Base-by-base conservation (phyloP, 2,329 filamentous ascomycete species). In the Xylaria sp. region DNA sequence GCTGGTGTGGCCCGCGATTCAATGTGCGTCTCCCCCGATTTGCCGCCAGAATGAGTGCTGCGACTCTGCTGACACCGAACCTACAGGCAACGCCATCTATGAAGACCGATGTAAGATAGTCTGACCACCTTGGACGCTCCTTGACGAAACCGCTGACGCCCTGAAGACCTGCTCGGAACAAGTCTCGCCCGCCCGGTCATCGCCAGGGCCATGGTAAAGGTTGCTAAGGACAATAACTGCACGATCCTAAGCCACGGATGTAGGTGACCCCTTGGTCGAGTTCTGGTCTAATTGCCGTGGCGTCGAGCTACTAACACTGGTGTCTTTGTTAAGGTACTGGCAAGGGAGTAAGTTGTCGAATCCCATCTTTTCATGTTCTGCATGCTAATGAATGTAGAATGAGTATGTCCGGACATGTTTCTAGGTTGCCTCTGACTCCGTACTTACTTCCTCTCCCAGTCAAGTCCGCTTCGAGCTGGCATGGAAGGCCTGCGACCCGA, bases 1-100 rank as follows among this genome's bases (percentile, higher is more conserved):
- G 82, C 85, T 96, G 50, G 91, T 90, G 84, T 94, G 90, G 86
- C 90, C 87, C 59, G 92, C 92, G 68, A 87, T 96, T 70, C 90
- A 93, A 80, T 92, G 66, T 67, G 22, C 9, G 63, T 59, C n/a
- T n/a, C n/a, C n/a, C n/a, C n/a, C n/a, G n/a, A n/a, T n/a, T n/a
- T n/a, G n/a, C n/a, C n/a, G n/a, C n/a, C n/a, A n/a, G n/a, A n/a
- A n/a, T n/a, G n/a, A n/a, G n/a, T n/a, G n/a, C n/a, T n/a, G n/a
- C n/a, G n/a, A n/a, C n/a, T n/a, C n/a, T n/a, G n/a, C 39, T 42
- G 39, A 42, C 17, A n/a, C 39, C 9, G n/a, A 39, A n/a, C n/a
- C 15, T n/a, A n/a, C 39, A 60, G 57, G 57, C 45, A 60, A 60
- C 71, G 88, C 87, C 69, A 87, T 89, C 78, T 91, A 89, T 77